Evolutionary conservation across 352 stramenopile species (phyloP).

Genomic region (Globisporangium parvum): DNA sequence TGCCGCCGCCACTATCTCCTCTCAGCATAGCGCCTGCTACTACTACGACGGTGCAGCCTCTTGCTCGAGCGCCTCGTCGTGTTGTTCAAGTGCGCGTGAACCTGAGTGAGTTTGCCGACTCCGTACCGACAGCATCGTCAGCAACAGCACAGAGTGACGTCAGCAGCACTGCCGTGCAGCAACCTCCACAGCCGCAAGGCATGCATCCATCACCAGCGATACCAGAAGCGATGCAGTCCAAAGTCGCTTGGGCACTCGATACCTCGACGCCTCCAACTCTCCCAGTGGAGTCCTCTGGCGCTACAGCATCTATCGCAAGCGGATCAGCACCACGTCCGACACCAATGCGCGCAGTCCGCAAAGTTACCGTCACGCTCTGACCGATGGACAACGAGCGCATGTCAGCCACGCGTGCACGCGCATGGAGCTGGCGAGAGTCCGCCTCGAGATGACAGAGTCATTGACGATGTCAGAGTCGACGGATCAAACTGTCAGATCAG

Average conservation of each 20-base stretch:
- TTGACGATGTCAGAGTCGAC: too few species aligned
- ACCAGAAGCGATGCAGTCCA: not conserved
- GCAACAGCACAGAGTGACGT: not conserved
- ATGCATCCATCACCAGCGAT: not conserved
- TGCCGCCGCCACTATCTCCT: not conserved
- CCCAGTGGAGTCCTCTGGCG: not conserved
- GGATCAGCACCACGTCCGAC: not conserved
- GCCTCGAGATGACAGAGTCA: not conserved
- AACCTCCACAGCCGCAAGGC: not conserved
- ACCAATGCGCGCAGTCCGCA: slow-evolving; percentile 21
- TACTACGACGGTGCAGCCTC: not conserved
- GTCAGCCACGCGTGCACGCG: not conserved
- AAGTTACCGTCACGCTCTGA: slow-evolving; percentile 37
- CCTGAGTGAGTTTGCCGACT: slow-evolving; percentile 23
- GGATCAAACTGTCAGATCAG: too few species aligned
- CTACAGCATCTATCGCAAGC: not conserved
- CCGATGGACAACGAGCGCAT: too few species aligned
- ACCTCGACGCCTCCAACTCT: not conserved
- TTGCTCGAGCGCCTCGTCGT: slow-evolving; percentile 14
- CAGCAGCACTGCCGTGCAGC: not conserved
- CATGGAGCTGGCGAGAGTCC: not conserved
- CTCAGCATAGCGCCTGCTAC: not conserved
- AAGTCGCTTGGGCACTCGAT: too few species aligned
- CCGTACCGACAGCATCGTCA: not conserved
- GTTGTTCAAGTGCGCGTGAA: slow-evolving; percentile 47